These are phyloP conservation scores for Oryza officinalis DNA, from an alignment of 176 grass and related monocot species.

Conservation along the genomic window DNA sequence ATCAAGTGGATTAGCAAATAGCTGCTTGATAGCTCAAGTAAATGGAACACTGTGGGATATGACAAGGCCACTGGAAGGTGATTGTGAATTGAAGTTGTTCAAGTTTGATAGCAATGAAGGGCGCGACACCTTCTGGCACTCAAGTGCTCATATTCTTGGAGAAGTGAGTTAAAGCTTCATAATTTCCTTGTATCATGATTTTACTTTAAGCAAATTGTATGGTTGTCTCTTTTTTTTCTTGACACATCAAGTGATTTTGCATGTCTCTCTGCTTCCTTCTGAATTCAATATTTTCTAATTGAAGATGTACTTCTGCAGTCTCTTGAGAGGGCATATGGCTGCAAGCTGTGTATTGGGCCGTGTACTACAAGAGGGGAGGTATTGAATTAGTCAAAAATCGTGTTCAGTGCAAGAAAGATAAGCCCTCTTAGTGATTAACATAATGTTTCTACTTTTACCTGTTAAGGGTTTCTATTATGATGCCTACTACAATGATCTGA, in stretches of 20 bases:
- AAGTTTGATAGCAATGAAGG: slow-evolving; percentile 93
- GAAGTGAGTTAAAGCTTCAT: slow-evolving; percentile 51
- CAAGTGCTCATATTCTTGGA: slow-evolving; percentile 98
- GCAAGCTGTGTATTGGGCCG: slow-evolving; percentile 97
- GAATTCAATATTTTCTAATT: slow-evolving; percentile 27
- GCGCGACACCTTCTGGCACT: slow-evolving; percentile 97
- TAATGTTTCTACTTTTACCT: slow-evolving; percentile 32
- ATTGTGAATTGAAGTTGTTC: slow-evolving; percentile 83
- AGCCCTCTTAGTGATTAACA: not conserved
- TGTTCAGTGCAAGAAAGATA: not conserved
- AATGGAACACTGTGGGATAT: slow-evolving; percentile 93
- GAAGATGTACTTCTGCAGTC: slow-evolving; percentile 50
- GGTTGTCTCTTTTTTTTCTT: not conserved
- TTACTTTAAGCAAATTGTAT: not conserved
- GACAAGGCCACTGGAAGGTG: slow-evolving; percentile 80
- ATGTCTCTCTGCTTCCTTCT: not conserved
- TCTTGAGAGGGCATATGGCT: slow-evolving; percentile 88
- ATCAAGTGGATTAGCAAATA: slow-evolving; percentile 77
- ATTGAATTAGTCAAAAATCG: slow-evolving; percentile 10
- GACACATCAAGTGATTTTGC: not conserved
- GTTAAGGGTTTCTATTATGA: slow-evolving; percentile 97
- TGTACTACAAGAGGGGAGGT: slow-evolving; percentile 99
- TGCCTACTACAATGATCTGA: slow-evolving; percentile 80
- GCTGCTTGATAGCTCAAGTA: slow-evolving; percentile 87
- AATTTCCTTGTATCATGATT: not conserved